Percentiles rank a stretch among this genome's conserved stretches.
phyloP scores from a whole-genome alignment of 2,329 filamentous ascomycete species.

The Beauveria caledonica region DNA sequence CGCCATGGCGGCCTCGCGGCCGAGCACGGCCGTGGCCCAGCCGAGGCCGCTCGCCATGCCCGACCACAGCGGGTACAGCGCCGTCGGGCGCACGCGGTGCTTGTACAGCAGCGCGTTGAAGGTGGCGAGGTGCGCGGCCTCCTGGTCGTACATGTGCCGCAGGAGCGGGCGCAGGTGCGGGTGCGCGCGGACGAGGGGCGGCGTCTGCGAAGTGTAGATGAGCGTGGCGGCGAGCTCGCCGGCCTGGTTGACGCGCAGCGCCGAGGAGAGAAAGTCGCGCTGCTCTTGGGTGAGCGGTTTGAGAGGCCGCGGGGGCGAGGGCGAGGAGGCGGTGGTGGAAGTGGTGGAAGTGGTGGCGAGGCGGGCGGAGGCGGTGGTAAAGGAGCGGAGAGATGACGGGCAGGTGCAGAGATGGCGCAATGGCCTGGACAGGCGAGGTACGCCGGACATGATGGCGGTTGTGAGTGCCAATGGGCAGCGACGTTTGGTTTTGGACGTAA shows the following conservation, averaged over 20 bases:
- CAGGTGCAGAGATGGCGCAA: constrained; percentile 6
- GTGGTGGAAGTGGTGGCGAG: not conserved
- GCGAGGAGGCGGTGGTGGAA: not conserved
- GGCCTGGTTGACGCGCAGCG: constrained; percentile 93
- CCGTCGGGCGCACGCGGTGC: constrained; percentile 86
- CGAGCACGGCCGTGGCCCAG: constrained; percentile 83
- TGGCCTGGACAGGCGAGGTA: constrained; percentile 14
- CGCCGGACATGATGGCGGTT: constrained; percentile 13
- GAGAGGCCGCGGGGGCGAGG: constrained; percentile 27
- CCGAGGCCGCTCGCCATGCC: constrained; percentile 72
- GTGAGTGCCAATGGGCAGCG: not conserved
- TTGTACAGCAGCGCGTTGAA: constrained; percentile 79
- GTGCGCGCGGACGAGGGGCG: constrained; percentile 68
- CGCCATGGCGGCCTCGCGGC: constrained; percentile 92
- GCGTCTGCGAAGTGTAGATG: constrained; percentile 86
- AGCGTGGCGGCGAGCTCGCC: constrained; percentile 94
- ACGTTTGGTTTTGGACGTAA: not conserved
- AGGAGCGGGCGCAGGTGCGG: constrained; percentile 86
- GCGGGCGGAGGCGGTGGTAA: not conserved
- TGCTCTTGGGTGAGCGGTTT: constrained; percentile 63
- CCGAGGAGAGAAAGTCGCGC: constrained; percentile 65
- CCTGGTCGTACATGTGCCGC: constrained; percentile 97
- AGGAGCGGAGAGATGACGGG: not conserved
- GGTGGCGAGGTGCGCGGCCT: constrained; percentile 74
- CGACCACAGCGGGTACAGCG: constrained; percentile 86